phyloP scores from a whole-genome alignment of 2,329 filamentous ascomycete genomes.

The Sporothrix phasma region DNA sequence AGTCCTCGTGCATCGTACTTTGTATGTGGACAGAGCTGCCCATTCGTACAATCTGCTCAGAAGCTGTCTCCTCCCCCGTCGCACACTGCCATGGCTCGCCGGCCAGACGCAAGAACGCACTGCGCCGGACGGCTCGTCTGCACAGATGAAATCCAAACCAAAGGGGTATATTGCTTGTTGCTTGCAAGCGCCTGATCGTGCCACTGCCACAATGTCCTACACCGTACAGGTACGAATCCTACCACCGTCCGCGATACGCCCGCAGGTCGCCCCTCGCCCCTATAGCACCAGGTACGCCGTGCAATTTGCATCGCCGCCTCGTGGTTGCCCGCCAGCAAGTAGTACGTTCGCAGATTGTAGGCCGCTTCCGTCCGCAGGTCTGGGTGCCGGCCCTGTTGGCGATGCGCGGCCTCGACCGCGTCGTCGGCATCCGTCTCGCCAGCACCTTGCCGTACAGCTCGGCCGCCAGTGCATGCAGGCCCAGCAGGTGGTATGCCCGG shows the following conservation, averaged over 20 bases:
- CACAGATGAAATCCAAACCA: not conserved
- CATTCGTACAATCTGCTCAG: no score
- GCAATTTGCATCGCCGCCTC: slow-evolving; percentile 51
- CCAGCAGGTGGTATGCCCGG: slow-evolving; percentile 65
- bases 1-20: no score
- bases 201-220: not conserved
- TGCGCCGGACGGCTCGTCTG: slow-evolving; percentile 3
- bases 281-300: slow-evolving; percentile 47
- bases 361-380: slow-evolving; percentile 62
- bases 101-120: not conserved
- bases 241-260: not conserved
- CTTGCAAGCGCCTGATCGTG: not conserved
- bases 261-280: not conserved
- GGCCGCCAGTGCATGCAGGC: slow-evolving; percentile 61
- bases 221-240: not conserved
- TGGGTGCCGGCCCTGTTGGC: slow-evolving; percentile 1
- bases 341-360: slow-evolving; percentile 62
- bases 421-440: slow-evolving; percentile 27
- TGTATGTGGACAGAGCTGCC: not conserved
- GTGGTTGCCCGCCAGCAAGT: slow-evolving; percentile 53
- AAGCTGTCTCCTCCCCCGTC: no score
- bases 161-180: slow-evolving; percentile 7
- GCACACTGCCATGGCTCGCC: not conserved
- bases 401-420: not conserved
- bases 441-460: slow-evolving; percentile 53